phyloP scores from a whole-genome alignment of 169 alveolate species.

The Cryptosporidium xiaoi region DNA sequence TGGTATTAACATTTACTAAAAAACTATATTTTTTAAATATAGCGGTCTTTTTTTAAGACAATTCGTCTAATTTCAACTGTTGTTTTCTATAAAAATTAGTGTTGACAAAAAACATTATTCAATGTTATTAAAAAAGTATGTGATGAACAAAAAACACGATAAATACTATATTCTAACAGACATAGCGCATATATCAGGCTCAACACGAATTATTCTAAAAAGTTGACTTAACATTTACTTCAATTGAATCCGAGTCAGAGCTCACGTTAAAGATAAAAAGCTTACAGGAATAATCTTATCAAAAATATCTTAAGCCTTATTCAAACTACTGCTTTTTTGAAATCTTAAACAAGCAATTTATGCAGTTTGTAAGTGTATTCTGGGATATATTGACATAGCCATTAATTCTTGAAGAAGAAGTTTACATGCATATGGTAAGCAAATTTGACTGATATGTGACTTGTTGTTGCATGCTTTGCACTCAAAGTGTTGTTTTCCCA shows the following conservation, averaged over 20 bases:
- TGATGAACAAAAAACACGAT: no score
- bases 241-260: not conserved
- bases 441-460: constrained; percentile 92
- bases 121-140: no score
- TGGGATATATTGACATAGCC: constrained; percentile 98
- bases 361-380: constrained; percentile 83
- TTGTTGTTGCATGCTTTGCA: constrained; percentile 93
- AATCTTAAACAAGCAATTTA: not conserved
- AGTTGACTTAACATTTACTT: not conserved
- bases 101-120: no score
- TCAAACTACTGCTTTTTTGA: not conserved
- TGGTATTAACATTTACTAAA: no score
- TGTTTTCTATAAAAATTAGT: no score
- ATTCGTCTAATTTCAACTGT: no score
- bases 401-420: constrained; percentile 96
- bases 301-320: not conserved
- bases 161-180: no score
- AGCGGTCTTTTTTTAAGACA: no score
- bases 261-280: not conserved
- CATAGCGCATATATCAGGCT: no score
- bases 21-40: no score
- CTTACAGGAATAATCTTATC: not conserved
- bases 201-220: no score
- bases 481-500: constrained; percentile 88
- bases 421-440: constrained; percentile 98